Base-by-base conservation (phyloP, 768 basidiomycete genomes). In the Naganishia friedmannii region DNA sequence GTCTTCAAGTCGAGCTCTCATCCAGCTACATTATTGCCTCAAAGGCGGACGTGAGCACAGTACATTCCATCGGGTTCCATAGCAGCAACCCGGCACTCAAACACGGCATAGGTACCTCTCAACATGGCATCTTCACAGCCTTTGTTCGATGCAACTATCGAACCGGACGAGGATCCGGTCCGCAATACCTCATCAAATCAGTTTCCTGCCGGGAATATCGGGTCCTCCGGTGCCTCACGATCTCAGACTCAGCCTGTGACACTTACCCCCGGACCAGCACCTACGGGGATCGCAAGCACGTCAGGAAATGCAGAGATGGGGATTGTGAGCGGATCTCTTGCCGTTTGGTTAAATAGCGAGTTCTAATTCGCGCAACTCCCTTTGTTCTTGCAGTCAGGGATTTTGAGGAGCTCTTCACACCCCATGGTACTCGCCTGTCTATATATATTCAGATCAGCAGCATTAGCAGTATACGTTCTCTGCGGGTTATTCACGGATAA, bases 391-490 rank as follows among this genome's bases (percentile, higher is more conserved):
- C 53, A 78, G 78, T 69, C 75, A 23, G 77, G 74, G 0, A 77
- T 79, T 32, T 70, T 79, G n/a, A 65, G 68, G 56, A 71, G 74
- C 31, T 78, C 77, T 7, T 79, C 81, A 0, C 83, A 84, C 71
- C 83, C 93, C 3, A 75, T 89, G 53, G 88, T 88, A 17, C 85
- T 99, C n/a, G 87, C 93, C 77, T 91, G 88, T 80, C 85, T 98
- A 53, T 98, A 89, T 81, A 82, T 92, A 78, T 96, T 99, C 84
- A 86, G 93, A 55, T 86, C 87, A 71, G 85, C 88, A 7, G 95
- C 96, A n/a, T 87, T 99, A 67, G 83, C 88, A 8, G 90, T 93
- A 3, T 99, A 99, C 81, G 86, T 98, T 55, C 85, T 98, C n/a
- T 92, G 90, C 73, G 95, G 93, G 2, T 89, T 83, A 65, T 83